Base-by-base conservation (phyloP, 2,329 filamentous ascomycete genomes). In the Phaeophleospora eucalypticola region DNA sequence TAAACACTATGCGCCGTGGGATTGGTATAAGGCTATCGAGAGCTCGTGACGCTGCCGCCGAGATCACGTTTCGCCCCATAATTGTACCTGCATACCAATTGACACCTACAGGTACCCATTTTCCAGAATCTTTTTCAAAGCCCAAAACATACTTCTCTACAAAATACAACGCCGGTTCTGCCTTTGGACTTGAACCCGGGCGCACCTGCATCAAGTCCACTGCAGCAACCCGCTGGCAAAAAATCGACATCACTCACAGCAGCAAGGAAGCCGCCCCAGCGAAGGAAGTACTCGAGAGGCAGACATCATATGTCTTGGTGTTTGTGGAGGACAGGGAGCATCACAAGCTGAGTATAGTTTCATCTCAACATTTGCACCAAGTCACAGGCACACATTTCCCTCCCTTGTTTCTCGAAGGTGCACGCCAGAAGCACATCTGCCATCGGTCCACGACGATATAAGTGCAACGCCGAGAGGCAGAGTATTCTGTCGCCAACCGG, bases 401-500 rank as follows among this genome's bases (percentile, higher is more conserved):
- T 19, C 18, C 8, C 15, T 35, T 15, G 6, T 18, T 27, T 29
- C 40, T 29, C 27, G 42, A 38, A 32, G 39, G 24, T 29, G 24
- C 24, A 29, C 24, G 24, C 24, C 24, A 49, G 38, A 46, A 43
- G 43, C 47, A 42, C 24, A 46, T 44, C 41, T 19, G 16, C 36
- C 10, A 18, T 37, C 16, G 36, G 19, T 37, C 12, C 3, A 8
- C 8, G 16, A 18, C 12, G 36, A 8, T 37, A 37, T 17, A 20
- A 34, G 48, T 45, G 41, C 18, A 27, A 36, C 45, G 48, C 48
- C 43, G 33, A 51, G 48, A 51, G 34, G 41, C 44, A 46, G n/a
- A 9, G 39, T 18, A 39, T 35, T 44, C 36, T 44, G 42, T 20
- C 38, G 33, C 33, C 42, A 37, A 37, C 21, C 34, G 34, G 42